A percentile compares a stretch with the other conserved stretches of the same genome.
phyloP scores from a whole-genome alignment of 352 stramenopile species.

The Phytophthora constricta region DNA sequence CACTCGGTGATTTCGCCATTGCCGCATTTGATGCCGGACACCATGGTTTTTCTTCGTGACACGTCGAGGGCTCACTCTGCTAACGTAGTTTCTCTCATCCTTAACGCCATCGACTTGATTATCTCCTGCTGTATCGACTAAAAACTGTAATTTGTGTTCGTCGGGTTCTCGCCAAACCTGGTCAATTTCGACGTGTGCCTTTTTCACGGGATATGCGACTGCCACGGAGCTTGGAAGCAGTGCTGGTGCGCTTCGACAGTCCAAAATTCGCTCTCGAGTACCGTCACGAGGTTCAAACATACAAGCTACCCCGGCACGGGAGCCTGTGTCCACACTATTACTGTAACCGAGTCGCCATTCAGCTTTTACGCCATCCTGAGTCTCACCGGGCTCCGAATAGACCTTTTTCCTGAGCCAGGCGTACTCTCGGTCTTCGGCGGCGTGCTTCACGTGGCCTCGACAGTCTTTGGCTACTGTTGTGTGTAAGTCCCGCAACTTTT shows the following conservation, averaged over 20 bases:
- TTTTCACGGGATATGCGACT: slow-evolving; percentile 40
- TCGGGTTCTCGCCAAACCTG: slow-evolving; percentile 30
- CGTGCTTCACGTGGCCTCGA: slow-evolving; percentile 12
- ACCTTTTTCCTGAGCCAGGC: slow-evolving; percentile 19
- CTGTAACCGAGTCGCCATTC: slow-evolving; percentile 60
- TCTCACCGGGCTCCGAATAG: not conserved
- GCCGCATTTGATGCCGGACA: slow-evolving; percentile 46
- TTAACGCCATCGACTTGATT: slow-evolving; percentile 18
- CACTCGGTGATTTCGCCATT: slow-evolving; percentile 9
- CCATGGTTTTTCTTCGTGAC: slow-evolving; percentile 40
- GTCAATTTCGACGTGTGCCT: slow-evolving; percentile 13
- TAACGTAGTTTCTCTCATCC: not conserved
- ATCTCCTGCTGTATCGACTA: not conserved
- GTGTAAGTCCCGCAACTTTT: slow-evolving; percentile 50
- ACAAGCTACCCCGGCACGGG: slow-evolving; percentile 37
- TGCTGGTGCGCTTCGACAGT: slow-evolving; percentile 5
- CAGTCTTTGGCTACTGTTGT: slow-evolving; percentile 55
- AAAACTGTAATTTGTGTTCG: too few species aligned
- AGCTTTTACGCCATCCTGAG: slow-evolving; percentile 4
- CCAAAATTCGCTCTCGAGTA: slow-evolving; percentile 37
- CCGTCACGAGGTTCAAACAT: slow-evolving; percentile 59
- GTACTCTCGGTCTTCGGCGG: slow-evolving; percentile 20
- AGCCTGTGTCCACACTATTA: slow-evolving; percentile 43
- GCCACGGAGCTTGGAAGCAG: slow-evolving; percentile 27
- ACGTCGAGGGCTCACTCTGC: not conserved